phyloP scores from a whole-genome alignment of 2,329 filamentous ascomycete genomes.

The Diaporthe destruens region DNA sequence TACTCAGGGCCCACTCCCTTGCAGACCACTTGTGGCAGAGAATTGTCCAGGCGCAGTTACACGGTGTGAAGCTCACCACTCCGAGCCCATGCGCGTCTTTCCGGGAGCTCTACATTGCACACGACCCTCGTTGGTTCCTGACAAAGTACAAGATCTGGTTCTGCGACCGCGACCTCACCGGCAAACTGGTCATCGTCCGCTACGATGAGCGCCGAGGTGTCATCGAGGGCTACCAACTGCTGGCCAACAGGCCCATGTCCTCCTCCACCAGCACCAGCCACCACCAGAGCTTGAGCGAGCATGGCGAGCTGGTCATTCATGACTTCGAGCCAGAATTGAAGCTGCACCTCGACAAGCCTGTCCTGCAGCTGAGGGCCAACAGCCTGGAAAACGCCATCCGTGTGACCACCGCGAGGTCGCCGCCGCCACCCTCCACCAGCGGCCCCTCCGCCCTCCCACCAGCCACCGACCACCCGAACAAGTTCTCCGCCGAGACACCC shows the following conservation, averaged over 20 bases:
- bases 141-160: slow-evolving; percentile 88
- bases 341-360: slow-evolving; percentile 79
- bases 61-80: slow-evolving; percentile 63
- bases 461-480: slow-evolving; percentile 44
- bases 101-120: slow-evolving; percentile 77
- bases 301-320: slow-evolving; percentile 73
- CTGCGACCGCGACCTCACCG: slow-evolving; percentile 77
- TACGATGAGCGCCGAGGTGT: slow-evolving; percentile 80
- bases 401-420: slow-evolving; percentile 35
- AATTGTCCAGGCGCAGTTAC: slow-evolving; percentile 77
- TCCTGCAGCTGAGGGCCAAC: slow-evolving; percentile 67
- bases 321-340: slow-evolving; percentile 77
- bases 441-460: slow-evolving; percentile 2
- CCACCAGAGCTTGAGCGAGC: slow-evolving; percentile 67
- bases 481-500: slow-evolving; percentile 64
- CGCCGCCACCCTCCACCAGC: background rate
- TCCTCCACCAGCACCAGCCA: slow-evolving; percentile 54
- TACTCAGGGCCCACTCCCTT: slow-evolving; percentile 69
- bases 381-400: slow-evolving; percentile 45
- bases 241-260: slow-evolving; percentile 67
- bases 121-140: slow-evolving; percentile 89
- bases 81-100: slow-evolving; percentile 73
- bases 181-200: slow-evolving; percentile 80
- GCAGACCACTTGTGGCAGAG: slow-evolving; percentile 80
- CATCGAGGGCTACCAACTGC: slow-evolving; percentile 84